phyloP scores from a whole-genome alignment of 2,329 filamentous ascomycete species.

The Dactylellina parvicollis region DNA sequence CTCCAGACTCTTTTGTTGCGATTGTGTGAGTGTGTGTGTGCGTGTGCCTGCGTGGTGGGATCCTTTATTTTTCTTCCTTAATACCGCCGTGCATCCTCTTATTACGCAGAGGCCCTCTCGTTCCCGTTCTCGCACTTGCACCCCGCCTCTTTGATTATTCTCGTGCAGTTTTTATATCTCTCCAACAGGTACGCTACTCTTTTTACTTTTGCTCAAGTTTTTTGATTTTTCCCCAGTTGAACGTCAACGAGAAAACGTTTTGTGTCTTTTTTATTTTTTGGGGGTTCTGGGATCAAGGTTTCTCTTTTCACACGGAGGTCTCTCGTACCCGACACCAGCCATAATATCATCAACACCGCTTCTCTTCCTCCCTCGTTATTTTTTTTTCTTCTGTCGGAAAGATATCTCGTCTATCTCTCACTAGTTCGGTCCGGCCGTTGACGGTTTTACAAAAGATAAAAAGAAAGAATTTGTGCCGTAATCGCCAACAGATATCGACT shows the following conservation, averaged over 20 bases:
- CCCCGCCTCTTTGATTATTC: constrained; percentile 21
- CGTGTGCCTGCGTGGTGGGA: constrained; percentile 24
- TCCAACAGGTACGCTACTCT: background rate
- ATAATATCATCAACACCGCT: background rate
- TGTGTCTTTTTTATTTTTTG: background rate
- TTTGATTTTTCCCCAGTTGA: background rate
- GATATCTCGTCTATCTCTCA: constrained; percentile 28
- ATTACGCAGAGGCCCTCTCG: background rate
- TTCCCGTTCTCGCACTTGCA: constrained; percentile 3
- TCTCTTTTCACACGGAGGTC: background rate
- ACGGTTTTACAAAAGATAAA: constrained; percentile 6
- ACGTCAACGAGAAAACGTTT: background rate
- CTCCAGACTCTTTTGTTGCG: background rate
- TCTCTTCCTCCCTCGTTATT: background rate
- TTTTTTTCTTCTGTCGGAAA: constrained; percentile 6
- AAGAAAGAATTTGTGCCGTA: background rate
- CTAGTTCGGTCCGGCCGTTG: constrained; percentile 38
- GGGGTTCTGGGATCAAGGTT: constrained; percentile 40
- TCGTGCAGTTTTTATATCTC: background rate
- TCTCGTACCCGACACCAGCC: background rate
- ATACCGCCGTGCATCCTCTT: constrained; percentile 25
- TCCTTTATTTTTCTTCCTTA: constrained; percentile 13
- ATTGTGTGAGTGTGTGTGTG: constrained; percentile 12
- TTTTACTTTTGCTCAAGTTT: background rate
- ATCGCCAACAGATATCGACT: too few relatives aligned